Evolutionary conservation across 352 stramenopile genomes (phyloP), one percentile per base, ranked within the genome.

Genomic region (Phytophthora kernoviae): DNA sequence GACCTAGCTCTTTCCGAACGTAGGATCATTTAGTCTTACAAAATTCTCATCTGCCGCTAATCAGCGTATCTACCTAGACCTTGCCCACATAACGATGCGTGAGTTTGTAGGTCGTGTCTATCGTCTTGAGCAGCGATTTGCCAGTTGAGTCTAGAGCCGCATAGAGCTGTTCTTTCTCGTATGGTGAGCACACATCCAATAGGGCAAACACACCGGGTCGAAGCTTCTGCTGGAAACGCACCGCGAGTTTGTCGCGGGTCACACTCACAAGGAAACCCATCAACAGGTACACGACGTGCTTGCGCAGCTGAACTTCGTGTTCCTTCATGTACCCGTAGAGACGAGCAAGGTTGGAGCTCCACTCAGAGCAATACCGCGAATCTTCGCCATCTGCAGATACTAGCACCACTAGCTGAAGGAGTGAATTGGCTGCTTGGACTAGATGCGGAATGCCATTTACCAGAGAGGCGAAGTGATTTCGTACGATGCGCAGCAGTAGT

Each of bases 251-350:
- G 20, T 88, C 81, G 6, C 84, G 75, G 7, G 78, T 88, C 11
- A 89, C 81, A 39, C 74, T 66, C 17, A 76, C 42, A 15, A 96
- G 62, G 45, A 88, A 93, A 18, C 83, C 55, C 60, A 91, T 73
- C 40, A 96, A 62, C 18, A 94, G 60, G 56, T 93, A 96, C 41
- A 94, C 81, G 7, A 96, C 85, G 59, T 96, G 81, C 51, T 96
- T 96, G 55, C 87, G 84, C 12, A 96, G 67, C 33, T 86, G 75
- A 5, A 77, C 63, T 43, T 90, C 79, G 55, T 94, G 87, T 36
- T 85, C 77, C 60, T 93, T 92, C 71, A 96, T 86, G 69, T 96
- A 96, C 5, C 87, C 87, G 52, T 92, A 94, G 20, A 96, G 68
- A 46, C 87, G 87, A 21, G 84, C 84, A 17, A 96, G 68, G 60